phyloP scores from a whole-genome alignment of 2,329 filamentous ascomycete species.

The Ceratocystis variospora region DNA sequence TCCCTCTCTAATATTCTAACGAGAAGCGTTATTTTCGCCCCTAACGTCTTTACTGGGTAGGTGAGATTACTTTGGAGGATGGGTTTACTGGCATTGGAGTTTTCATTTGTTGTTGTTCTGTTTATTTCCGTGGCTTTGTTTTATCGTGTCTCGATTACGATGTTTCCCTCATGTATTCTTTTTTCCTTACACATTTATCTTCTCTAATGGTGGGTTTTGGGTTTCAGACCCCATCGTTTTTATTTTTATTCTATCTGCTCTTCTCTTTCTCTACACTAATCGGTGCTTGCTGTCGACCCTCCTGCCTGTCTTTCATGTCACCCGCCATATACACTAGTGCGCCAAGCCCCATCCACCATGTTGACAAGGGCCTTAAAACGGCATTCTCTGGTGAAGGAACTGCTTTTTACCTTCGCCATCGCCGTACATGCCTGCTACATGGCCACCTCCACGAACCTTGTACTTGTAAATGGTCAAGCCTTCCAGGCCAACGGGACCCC shows the following conservation, averaged over 20 bases:
- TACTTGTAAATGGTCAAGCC: conserved; percentile 98
- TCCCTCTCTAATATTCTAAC: neutral
- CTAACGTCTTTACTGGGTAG: conserved; percentile 5
- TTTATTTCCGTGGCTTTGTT: neutral
- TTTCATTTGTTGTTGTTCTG: conserved; percentile 1
- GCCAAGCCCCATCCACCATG: neutral
- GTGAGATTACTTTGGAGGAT: conserved; percentile 2
- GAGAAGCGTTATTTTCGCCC: neutral
- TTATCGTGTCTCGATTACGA: neutral
- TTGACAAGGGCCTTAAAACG: conserved; percentile 15
- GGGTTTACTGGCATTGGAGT: conserved; percentile 1
- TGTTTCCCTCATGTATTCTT: conserved; percentile 1
- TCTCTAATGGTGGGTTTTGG: neutral
- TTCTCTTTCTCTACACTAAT: neutral
- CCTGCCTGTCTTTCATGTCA: no score
- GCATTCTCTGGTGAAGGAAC: conserved; percentile 45
- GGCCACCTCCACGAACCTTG: conserved; percentile 69
- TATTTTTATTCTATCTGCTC: conserved; percentile 5
- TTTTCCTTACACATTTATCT: conserved; percentile 2
- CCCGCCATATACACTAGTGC: no score
- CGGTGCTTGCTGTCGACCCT: no score
- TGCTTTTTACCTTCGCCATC: conserved; percentile 45
- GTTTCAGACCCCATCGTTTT: neutral
- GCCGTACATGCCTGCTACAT: conserved; percentile 65
- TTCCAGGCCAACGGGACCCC: conserved; percentile 86